These are phyloP conservation scores for Trichoderma breve DNA, from an alignment of 2,329 filamentous ascomycete genomes.

Conservation along the genomic window DNA sequence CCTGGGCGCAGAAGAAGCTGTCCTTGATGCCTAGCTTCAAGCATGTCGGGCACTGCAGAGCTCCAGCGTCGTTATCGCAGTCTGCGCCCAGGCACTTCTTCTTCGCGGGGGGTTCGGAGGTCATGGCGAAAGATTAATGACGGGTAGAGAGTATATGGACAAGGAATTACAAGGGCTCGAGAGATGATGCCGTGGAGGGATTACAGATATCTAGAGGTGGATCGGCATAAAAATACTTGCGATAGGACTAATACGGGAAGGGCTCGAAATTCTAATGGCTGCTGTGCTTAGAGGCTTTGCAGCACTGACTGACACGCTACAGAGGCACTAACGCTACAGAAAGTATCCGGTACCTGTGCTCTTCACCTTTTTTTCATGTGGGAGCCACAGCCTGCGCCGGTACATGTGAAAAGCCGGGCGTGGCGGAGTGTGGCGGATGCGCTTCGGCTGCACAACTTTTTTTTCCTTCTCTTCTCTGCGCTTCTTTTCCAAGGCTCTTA, in stretches of 20 bases:
- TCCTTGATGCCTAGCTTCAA: slow-evolving; percentile 83
- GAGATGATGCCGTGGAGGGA: not conserved
- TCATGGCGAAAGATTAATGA: slow-evolving; percentile 36
- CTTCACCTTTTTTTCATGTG: not conserved
- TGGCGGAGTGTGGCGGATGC: not conserved
- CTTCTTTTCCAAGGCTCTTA: not conserved
- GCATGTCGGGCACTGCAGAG: slow-evolving; percentile 91
- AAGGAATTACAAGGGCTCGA: not conserved
- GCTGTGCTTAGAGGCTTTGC: not conserved
- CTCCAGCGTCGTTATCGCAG: slow-evolving; percentile 81
- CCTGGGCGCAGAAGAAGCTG: slow-evolving; percentile 96
- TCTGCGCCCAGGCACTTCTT: slow-evolving; percentile 77
- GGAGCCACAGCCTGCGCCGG: not conserved
- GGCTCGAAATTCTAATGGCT: not conserved
- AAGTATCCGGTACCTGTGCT: not conserved
- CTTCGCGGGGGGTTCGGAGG: slow-evolving; percentile 51
- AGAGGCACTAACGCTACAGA: not conserved
- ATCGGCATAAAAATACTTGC: slow-evolving; percentile 2
- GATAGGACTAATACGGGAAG: not conserved
- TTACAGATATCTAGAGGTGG: not conserved
- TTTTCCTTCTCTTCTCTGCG: not conserved
- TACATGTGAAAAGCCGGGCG: not conserved
- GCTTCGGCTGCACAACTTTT: not conserved
- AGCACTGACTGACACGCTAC: not conserved
- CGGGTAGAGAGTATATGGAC: not conserved